These are phyloP conservation scores for Trichophaea hybrida DNA, from an alignment of 2,329 filamentous ascomycete species.

Conservation along the genomic window DNA sequence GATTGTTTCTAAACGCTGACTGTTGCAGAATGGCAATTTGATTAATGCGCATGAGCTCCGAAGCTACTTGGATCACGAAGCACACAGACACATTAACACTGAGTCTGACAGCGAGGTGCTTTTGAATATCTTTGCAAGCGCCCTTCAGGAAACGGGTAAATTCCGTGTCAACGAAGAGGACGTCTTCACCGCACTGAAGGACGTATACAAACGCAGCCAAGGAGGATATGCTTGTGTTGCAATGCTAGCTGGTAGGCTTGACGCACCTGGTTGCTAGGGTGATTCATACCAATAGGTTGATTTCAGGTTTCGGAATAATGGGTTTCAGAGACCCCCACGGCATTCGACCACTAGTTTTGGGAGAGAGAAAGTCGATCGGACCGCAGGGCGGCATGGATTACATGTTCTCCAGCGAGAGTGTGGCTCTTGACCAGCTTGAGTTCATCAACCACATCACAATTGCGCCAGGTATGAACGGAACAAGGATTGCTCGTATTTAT, in stretches of 20 bases:
- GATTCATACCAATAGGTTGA: constrained; percentile 13
- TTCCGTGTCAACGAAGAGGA: constrained; percentile 65
- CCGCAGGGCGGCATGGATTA: constrained; percentile 57
- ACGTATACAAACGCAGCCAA: constrained; percentile 58
- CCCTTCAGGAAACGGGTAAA: constrained; percentile 67
- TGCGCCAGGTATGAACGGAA: constrained; percentile 16
- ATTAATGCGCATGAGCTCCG: constrained; percentile 62
- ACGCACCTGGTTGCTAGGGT: background rate
- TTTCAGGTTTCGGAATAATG: constrained; percentile 56
- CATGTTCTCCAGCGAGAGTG: constrained; percentile 80
- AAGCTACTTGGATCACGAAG: constrained; percentile 58
- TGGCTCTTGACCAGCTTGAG: constrained; percentile 67
- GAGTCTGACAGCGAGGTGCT: constrained; percentile 79
- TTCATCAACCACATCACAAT: constrained; percentile 66
- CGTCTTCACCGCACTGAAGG: constrained; percentile 55
- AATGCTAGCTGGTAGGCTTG: constrained; percentile 53
- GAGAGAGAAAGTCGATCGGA: constrained; percentile 48
- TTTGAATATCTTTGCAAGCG: constrained; percentile 76
- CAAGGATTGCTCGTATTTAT: background rate
- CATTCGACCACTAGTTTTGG: constrained; percentile 69
- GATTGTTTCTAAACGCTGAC: background rate
- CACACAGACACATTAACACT: constrained; percentile 77
- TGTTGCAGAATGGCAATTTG: constrained; percentile 66
- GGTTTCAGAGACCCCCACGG: constrained; percentile 68
- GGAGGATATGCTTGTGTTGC: constrained; percentile 69